Evolutionary conservation across 371 early-diverging fungal species (phyloP).

Genomic region (Mortierella sp.): DNA sequence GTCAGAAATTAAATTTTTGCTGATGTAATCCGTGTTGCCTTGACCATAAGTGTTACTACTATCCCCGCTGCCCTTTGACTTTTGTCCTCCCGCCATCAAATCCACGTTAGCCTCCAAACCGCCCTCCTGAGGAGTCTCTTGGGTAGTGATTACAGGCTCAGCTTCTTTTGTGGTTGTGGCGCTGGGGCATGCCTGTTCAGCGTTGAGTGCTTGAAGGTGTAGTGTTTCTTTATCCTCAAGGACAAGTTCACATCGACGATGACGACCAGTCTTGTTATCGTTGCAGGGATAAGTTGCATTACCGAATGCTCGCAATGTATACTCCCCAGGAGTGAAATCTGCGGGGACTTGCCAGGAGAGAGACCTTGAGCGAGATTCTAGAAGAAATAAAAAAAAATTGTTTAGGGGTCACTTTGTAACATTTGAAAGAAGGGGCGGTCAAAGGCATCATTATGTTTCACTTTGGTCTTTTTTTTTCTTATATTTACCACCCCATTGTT

Average conservation of each 20-base stretch:
- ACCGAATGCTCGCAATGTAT: slow-evolving; percentile 18
- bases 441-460: neutral
- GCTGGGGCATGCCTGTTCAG: neutral
- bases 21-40: neutral
- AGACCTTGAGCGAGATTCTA: slow-evolving; percentile 9
- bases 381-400: neutral
- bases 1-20: neutral
- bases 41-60: neutral
- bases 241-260: neutral
- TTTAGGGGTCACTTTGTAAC: neutral
- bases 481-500: slow-evolving; percentile 31
- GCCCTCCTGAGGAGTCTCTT: neutral
- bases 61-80: neutral
- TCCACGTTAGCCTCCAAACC: neutral
- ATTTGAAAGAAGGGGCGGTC: neutral
- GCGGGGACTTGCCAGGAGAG: slow-evolving; percentile 18
- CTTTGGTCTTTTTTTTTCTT: too few relatives aligned
- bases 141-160: neutral
- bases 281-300: slow-evolving; percentile 25
- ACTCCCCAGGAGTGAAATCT: slow-evolving; percentile 20
- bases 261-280: neutral
- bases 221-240: slow-evolving; percentile 11
- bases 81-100: neutral
- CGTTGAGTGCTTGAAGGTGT: neutral
- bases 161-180: neutral